Base-by-base conservation (phyloP, 2,329 filamentous ascomycete genomes). In the Atkinsonella hypoxylon region DNA sequence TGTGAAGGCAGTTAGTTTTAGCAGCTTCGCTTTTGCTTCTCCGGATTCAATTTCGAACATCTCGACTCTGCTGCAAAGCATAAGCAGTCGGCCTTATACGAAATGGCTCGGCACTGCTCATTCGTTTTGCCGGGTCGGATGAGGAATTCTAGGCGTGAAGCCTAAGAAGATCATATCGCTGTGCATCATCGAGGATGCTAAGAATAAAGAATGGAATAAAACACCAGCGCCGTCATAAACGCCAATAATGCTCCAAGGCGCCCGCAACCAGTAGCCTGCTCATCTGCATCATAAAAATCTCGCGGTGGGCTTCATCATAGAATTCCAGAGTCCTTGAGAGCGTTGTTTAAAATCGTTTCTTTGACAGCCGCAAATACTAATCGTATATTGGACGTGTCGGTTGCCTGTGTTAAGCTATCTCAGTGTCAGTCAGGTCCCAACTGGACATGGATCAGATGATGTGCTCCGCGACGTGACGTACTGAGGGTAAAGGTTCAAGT, bases 331-430 rank as follows among this genome's bases (percentile, higher is more conserved):
- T 98, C 93, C 72, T 95, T 96, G 59, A 98, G 79, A 45, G 93
- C 93, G 67, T 98, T 98, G 69, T 97, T 95, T 59, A 98, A 73
- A 62, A 98, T 98, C 34, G 93, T 98, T 71, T 98, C 93, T 68
- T 98, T 98, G 54, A 98, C 93, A 9, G 93, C 93, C 34, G 91
- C 93, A 69, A 98, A 98, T 45, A 98, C 93, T 38, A 98, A 79
- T 57, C 93, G 87, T 62, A 98, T 96, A 64, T 98, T 98, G 48
- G 90, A 96, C 4, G 93, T 98, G 67, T 98, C 93, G 56, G 93
- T 98, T 44, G 93, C 93, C 85, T 98, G 93, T 34, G 93, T 98
- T 55, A 98, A 79, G 69, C 91, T 97, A 60, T 17, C 1, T 7
- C 10, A 2, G 22, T 36, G 40, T 54, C 40, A 45, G 41, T 34